These are phyloP conservation scores for Penicillium maclennaniae DNA, from an alignment of 495 filamentous ascomycete species.

Conservation along the genomic window DNA sequence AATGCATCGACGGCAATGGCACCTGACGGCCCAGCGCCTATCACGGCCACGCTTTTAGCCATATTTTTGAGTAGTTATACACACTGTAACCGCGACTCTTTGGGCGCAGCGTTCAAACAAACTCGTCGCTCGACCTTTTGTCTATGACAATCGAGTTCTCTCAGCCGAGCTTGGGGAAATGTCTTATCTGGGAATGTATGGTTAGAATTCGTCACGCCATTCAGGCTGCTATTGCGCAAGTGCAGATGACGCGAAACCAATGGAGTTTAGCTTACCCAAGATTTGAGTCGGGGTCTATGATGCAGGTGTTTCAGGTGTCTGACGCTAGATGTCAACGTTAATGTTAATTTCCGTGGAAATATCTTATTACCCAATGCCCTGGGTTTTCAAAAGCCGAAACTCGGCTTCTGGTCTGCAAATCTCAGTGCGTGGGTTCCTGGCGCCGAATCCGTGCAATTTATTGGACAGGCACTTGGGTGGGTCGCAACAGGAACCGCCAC, in stretches of 20 bases:
- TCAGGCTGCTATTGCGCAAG: conserved; percentile 16
- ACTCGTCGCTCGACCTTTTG: not conserved
- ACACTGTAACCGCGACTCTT: not conserved
- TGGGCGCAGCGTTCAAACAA: not conserved
- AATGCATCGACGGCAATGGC: conserved; percentile 58
- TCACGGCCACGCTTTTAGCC: conserved; percentile 52
- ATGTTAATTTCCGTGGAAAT: not conserved
- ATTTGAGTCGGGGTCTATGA: not conserved
- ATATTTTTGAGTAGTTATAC: conserved; percentile 9
- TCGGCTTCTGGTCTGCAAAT: not conserved
- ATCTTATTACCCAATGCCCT: too few species aligned
- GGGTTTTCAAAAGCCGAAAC: not conserved
- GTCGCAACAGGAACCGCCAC: not conserved
- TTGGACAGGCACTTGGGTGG: not conserved
- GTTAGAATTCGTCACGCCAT: conserved; percentile 25
- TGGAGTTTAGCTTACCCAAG: not conserved
- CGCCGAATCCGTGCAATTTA: not conserved
- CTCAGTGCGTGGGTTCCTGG: not conserved
- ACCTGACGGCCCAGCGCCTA: conserved; percentile 56
- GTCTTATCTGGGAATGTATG: conserved; percentile 11
- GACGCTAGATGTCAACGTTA: not conserved
- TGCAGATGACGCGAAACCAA: not conserved
- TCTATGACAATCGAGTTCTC: not conserved
- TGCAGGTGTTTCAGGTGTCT: not conserved
- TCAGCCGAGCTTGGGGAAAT: conserved; percentile 17